Conservation (phyloP, 2,329 filamentous ascomycete genomes). For the Stagonosporopsis cucurbitacearum region DNA sequence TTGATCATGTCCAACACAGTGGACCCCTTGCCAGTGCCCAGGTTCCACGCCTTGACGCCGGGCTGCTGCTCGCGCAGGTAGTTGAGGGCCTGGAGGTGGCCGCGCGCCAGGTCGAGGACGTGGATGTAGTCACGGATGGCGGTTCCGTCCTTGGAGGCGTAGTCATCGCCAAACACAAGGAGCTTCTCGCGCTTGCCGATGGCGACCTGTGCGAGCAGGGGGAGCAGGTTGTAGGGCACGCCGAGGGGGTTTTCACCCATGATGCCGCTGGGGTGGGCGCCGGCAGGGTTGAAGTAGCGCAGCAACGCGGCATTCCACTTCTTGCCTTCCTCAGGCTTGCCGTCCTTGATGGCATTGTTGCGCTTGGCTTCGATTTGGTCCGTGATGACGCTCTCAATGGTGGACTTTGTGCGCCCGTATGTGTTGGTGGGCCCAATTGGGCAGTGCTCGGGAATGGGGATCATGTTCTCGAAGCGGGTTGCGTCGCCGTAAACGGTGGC, state of each 20-base stretch:
- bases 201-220: conserved; percentile 92
- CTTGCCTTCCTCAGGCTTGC: conserved; percentile 64
- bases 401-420: conserved; percentile 95
- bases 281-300: conserved; percentile 97
- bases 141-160: conserved; percentile 86
- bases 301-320: conserved; percentile 93
- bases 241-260: conserved; percentile 99
- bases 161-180: conserved; percentile 94
- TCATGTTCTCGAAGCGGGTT: conserved; percentile 96
- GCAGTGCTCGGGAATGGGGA: conserved; percentile 96
- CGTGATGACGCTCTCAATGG: conserved; percentile 88
- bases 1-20: conserved; percentile 98
- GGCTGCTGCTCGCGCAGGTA: conserved; percentile 84
- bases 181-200: conserved; percentile 95
- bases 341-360: conserved; percentile 79
- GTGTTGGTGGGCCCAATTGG: conserved; percentile 96
- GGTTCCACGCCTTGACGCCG: conserved; percentile 93
- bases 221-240: conserved; percentile 93
- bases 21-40: conserved; percentile 91
- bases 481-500: conserved; percentile 98
- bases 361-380: conserved; percentile 89
- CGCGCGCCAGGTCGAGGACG: conserved; percentile 85
- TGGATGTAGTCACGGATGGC: conserved; percentile 99
- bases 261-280: conserved; percentile 90
- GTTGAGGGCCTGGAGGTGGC: conserved; percentile 88